phyloP scores from a whole-genome alignment of 2,329 filamentous ascomycete species.

The Tolypocladium ovalisporum region DNA sequence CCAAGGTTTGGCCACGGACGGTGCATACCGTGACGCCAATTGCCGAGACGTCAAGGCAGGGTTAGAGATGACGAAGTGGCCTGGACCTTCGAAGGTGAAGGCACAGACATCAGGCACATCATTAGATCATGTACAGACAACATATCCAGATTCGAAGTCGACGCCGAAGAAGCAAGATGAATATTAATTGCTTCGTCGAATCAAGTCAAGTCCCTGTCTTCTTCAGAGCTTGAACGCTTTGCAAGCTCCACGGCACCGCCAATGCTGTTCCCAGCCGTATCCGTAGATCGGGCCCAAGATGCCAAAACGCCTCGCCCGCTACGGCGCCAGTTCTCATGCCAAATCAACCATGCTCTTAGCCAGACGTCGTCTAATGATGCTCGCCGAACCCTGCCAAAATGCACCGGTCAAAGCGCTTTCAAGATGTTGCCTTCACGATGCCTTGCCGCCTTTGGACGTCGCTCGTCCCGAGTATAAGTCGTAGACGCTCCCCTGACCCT shows the following conservation, averaged over 20 bases:
- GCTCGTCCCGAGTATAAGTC: slow-evolving; percentile 24
- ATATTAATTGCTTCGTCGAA: background rate
- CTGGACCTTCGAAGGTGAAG: background rate
- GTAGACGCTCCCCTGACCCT: slow-evolving; percentile 55
- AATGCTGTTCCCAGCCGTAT: background rate
- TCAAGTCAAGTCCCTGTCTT: background rate
- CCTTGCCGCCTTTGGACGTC: background rate
- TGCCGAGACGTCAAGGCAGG: background rate
- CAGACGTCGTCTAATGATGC: background rate
- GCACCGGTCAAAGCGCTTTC: background rate
- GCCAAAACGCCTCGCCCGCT: background rate
- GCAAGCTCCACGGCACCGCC: background rate
- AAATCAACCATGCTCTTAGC: background rate
- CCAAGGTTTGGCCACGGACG: background rate
- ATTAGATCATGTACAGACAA: too few species aligned
- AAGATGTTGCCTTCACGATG: background rate
- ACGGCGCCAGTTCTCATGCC: background rate
- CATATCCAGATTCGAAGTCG: too few species aligned
- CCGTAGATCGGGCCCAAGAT: background rate
- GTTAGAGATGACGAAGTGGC: background rate
- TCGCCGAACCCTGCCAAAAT: background rate
- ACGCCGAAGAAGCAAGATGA: background rate
- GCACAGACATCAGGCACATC: background rate
- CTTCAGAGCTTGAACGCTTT: background rate
- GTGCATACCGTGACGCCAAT: background rate